Conservation (phyloP, 2,329 filamentous ascomycete species). For the Arthrocladium fulminans region DNA sequence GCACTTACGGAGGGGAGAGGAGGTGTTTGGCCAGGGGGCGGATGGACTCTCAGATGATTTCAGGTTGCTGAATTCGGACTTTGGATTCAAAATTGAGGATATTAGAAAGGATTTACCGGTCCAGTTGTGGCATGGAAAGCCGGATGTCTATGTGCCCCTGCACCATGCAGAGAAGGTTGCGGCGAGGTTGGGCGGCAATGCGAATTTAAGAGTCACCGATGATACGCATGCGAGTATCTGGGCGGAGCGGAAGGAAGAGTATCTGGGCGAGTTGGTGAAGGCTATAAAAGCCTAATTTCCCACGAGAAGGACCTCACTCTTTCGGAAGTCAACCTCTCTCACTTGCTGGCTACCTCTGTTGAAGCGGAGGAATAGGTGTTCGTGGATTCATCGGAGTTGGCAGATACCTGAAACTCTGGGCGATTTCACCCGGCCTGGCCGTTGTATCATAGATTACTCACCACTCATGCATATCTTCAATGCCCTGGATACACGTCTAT, state of each 20-base stretch:
- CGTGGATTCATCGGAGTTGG: no score
- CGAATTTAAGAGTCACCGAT: constrained; percentile 26
- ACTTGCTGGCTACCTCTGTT: neutral
- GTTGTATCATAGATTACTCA: no score
- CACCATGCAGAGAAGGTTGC: constrained; percentile 29
- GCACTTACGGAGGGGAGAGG: constrained; percentile 10
- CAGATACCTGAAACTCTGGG: no score
- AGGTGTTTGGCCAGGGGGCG: constrained; percentile 27
- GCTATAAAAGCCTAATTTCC: neutral
- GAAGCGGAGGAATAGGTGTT: no score
- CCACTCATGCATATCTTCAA: no score
- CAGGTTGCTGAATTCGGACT: constrained; percentile 23
- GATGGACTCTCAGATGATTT: constrained; percentile 27
- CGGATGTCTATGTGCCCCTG: constrained; percentile 28
- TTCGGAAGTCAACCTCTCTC: neutral
- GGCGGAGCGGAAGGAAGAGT: constrained; percentile 3
- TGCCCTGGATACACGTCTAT: no score
- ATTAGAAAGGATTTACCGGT: constrained; percentile 29
- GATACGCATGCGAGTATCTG: constrained; percentile 27
- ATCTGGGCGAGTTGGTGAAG: constrained; percentile 10
- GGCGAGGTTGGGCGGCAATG: constrained; percentile 25
- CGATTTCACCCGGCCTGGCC: no score
- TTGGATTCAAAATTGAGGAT: constrained; percentile 30
- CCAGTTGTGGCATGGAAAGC: constrained; percentile 31
- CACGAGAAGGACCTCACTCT: neutral